Evolutionary conservation across 148 eudicot genomes (phyloP).

Genomic region (Cornus suecica): DNA sequence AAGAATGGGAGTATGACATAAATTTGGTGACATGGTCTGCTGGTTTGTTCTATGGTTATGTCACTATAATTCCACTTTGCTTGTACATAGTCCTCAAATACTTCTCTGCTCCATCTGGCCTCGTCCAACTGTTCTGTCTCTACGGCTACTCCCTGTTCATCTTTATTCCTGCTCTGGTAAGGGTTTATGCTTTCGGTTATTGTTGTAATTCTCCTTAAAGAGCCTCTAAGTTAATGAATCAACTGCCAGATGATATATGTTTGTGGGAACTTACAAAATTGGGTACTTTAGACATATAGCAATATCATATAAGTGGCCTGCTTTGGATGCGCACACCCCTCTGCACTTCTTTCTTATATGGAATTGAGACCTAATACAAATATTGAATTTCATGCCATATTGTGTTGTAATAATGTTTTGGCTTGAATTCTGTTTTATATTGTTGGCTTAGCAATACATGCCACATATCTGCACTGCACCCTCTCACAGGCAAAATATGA

Average conservation of each 20-base stretch:
- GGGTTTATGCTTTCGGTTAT: slow-evolving; percentile 10
- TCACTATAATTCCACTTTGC: slow-evolving; percentile 70
- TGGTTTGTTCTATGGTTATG: slow-evolving; percentile 94
- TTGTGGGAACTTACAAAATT: neutral
- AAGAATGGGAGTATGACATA: slow-evolving; percentile 89
- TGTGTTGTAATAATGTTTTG: neutral
- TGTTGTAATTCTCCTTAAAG: neutral
- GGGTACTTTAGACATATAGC: neutral
- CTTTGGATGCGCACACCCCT: too few species aligned
- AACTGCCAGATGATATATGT: neutral
- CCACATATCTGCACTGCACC: too few species aligned
- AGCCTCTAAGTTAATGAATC: neutral
- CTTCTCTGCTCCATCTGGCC: slow-evolving; percentile 95
- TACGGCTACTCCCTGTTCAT: slow-evolving; percentile 86
- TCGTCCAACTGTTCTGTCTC: slow-evolving; percentile 87
- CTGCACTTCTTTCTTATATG: neutral
- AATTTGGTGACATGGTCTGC: slow-evolving; percentile 96
- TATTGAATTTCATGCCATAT: neutral
- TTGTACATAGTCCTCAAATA: slow-evolving; percentile 84
- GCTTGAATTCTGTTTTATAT: neutral
- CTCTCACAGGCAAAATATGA: neutral
- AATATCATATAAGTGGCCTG: neutral
- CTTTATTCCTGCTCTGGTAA: slow-evolving; percentile 94
- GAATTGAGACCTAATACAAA: neutral
- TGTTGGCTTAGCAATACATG: neutral